Evolutionary conservation across 805 yeast genomes (phyloP).

Genomic region (Millerozyma miso): DNA sequence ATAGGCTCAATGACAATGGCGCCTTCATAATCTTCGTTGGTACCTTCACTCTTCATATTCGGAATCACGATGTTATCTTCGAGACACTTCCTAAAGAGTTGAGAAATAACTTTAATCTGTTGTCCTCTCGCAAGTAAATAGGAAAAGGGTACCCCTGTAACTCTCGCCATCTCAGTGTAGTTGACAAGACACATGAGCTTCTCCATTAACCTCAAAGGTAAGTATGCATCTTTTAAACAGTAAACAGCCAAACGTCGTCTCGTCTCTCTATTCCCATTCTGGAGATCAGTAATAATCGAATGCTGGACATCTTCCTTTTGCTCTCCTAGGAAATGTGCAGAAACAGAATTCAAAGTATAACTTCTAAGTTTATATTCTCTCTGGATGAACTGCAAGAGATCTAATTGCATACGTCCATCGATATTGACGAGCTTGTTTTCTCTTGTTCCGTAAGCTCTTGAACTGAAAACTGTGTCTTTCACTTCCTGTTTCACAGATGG

Average conservation of each 20-base stretch:
- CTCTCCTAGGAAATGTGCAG: constrained; percentile 89
- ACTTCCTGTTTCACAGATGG: constrained; percentile 65
- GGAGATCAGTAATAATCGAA: constrained; percentile 90
- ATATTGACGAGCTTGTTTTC: constrained; percentile 88
- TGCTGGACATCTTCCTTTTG: constrained; percentile 98
- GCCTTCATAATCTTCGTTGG: constrained; percentile 94
- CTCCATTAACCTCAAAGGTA: constrained; percentile 83
- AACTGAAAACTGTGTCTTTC: constrained; percentile 78
- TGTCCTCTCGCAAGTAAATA: constrained; percentile 89
- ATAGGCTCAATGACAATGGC: constrained; percentile 98
- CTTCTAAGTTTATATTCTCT: constrained; percentile 94
- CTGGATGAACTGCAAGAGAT: constrained; percentile 85
- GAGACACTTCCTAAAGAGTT: constrained; percentile 87
- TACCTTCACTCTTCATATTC: constrained; percentile 76
- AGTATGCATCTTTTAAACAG: constrained; percentile 92
- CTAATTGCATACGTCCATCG: constrained; percentile 95
- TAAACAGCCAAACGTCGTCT: constrained; percentile 94
- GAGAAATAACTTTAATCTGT: constrained; percentile 96
- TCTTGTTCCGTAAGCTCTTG: constrained; percentile 94
- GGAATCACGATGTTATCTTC: constrained; percentile 87
- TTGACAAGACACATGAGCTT: constrained; percentile 95
- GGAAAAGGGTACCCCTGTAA: constrained; percentile 96
- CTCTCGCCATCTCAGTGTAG: constrained; percentile 99
- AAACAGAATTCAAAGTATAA: constrained; percentile 90
- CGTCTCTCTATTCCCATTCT: constrained; percentile 87